Evolutionary conservation across 805 yeast species (phyloP).

Genomic region (Candida maltosa): DNA sequence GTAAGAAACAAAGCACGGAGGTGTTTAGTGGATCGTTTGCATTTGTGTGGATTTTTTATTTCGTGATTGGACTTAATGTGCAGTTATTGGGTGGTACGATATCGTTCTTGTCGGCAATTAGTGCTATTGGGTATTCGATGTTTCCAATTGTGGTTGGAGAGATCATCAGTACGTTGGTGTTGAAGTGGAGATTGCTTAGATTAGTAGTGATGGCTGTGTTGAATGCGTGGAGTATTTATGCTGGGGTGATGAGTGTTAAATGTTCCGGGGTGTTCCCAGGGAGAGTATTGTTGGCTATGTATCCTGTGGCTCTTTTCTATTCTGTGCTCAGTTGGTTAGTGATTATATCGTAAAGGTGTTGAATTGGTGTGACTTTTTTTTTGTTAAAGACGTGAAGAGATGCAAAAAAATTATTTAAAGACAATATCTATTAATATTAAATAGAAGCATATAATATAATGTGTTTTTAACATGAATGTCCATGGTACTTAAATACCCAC

Average conservation of each 20-base stretch:
- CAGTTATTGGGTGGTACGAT: conserved; percentile 61
- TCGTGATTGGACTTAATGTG: conserved; percentile 60
- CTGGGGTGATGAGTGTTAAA: conserved; percentile 59
- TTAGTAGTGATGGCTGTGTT: conserved; percentile 44
- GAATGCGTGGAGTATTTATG: conserved; percentile 61
- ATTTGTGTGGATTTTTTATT: conserved; percentile 60
- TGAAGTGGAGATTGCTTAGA: conserved; percentile 48
- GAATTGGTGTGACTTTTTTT: no score
- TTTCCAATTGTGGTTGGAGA: conserved; percentile 63
- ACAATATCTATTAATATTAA: no score
- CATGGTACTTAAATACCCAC: no score
- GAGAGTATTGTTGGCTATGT: conserved; percentile 57
- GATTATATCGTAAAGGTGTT: conserved; percentile 40
- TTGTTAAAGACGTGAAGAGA: no score
- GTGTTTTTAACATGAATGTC: no score
- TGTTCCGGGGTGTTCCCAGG: conserved; percentile 66
- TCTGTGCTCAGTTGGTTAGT: conserved; percentile 65
- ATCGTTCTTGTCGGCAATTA: conserved; percentile 64
- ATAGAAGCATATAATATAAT: no score
- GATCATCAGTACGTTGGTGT: conserved; percentile 41
- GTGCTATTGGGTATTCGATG: conserved; percentile 67
- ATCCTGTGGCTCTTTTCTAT: conserved; percentile 64
- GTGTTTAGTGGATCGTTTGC: conserved; percentile 66
- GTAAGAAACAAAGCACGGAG: conserved; percentile 42
- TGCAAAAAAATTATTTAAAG: no score